Evolutionary conservation across 208 protist species (phyloP).

Genomic region (Ichthyophonus hoferi): DNA sequence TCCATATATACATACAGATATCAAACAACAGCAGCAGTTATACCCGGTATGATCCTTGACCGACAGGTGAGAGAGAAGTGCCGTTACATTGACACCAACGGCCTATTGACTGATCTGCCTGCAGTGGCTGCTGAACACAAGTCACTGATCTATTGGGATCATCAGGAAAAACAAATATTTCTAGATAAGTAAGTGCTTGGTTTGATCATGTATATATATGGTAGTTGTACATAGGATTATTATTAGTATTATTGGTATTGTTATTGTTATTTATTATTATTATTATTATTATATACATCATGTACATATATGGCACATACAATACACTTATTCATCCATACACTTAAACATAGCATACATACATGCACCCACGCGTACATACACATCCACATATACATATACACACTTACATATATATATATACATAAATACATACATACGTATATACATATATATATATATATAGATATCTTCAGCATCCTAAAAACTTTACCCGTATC

Average conservation of each 20-base stretch:
- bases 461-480: constrained; percentile 19
- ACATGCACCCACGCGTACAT: neutral
- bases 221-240: too few species aligned
- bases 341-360: neutral
- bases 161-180: neutral
- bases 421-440: too few species aligned
- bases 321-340: too few species aligned
- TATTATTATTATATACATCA: too few species aligned
- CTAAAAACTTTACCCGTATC: constrained; percentile 53
- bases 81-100: neutral
- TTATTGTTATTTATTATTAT: too few species aligned
- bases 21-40: neutral
- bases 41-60: constrained; percentile 17
- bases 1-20: neutral
- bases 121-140: neutral
- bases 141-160: neutral
- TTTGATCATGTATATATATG: too few species aligned
- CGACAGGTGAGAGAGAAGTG: neutral
- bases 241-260: too few species aligned
- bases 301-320: too few species aligned
- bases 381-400: too few species aligned
- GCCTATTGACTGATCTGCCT: neutral
- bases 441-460: too few species aligned
- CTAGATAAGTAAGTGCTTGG: neutral
- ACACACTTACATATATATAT: too few species aligned